phyloP scores from a whole-genome alignment of 768 basidiomycete genomes.

The Filobasidium wieringae region DNA sequence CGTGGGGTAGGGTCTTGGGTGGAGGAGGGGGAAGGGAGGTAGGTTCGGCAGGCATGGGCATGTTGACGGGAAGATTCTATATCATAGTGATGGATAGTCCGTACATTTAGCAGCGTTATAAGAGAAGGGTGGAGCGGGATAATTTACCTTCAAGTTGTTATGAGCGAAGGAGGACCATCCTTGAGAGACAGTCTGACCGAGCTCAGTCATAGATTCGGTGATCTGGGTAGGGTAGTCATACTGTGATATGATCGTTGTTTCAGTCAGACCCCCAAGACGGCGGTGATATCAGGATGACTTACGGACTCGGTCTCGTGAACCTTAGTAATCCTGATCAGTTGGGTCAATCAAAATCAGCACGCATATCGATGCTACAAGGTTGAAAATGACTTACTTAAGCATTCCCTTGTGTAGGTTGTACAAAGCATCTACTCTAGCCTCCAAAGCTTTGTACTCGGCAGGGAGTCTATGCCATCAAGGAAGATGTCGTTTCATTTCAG shows the following conservation, averaged over 20 bases:
- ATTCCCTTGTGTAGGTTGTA: slow-evolving; percentile 61
- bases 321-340: slow-evolving; percentile 55
- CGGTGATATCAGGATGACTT: slow-evolving; percentile 5
- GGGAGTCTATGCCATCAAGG: slow-evolving; percentile 20
- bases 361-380: neutral
- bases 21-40: slow-evolving; percentile 43
- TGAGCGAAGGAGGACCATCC: slow-evolving; percentile 37
- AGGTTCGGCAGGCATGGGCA: slow-evolving; percentile 46
- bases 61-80: slow-evolving; percentile 60
- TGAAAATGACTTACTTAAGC: slow-evolving; percentile 53
- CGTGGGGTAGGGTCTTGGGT: slow-evolving; percentile 96
- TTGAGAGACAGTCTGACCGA: slow-evolving; percentile 28
- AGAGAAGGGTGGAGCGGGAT: neutral
- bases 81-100: neutral
- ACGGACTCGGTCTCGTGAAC: slow-evolving; percentile 72
- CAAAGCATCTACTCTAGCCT: slow-evolving; percentile 85
- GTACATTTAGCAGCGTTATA: slow-evolving; percentile 5
- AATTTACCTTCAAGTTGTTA: slow-evolving; percentile 39
- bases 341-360: neutral
- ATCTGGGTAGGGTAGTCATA: slow-evolving; percentile 62
- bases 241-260: slow-evolving; percentile 30
- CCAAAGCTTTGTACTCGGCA: slow-evolving; percentile 89
- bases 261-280: neutral
- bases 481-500: neutral
- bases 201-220: slow-evolving; percentile 33